Base-by-base conservation (phyloP, 371 early-diverging fungal genomes). In the Cokeromyces recurvatus region DNA sequence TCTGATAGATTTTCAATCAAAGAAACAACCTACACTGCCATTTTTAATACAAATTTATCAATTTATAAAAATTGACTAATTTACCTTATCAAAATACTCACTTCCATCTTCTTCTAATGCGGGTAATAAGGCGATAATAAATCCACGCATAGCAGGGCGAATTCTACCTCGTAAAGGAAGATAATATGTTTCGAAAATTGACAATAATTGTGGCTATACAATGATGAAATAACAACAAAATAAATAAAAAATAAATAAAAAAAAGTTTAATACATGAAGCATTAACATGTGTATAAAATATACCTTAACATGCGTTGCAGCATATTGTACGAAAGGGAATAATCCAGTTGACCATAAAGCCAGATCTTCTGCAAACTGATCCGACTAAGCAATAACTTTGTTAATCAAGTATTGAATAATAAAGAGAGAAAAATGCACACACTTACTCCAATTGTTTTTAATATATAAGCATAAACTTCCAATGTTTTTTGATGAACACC, bases 401-500 rank as follows among this genome's bases (percentile, higher is more conserved):
- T n/a, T n/a, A n/a, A n/a, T n/a, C n/a, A n/a, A n/a, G n/a, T n/a
- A n/a, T n/a, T n/a, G n/a, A n/a, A n/a, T n/a, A n/a, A n/a, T n/a
- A 44, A 5, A 41, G 15, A 34, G 9, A 29, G 23, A 7, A 11
- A 7, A 27, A 11, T 5, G 29, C 29, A 16, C 24, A 29, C 19
- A 55, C 68, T 42, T 79, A 87, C 90, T 21, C 90, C 91, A 51
- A 92, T 88, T 23, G 82, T 86, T 15, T 84, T 71, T 46, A 97
- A 81, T n/a, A 99, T 81, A 39, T 87, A 84, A 3, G 74, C 78
- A 64, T 99, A 99, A 1, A 94, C 88, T 45, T 92, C 89, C 37
- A 99, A 57, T 3, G 95, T 87, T 68, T 97, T 98, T 62, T 91
- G 94, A 66, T 99, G 99, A 15, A 99, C 98, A 16, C 99, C 99